Conservation (phyloP, 441 rosid genomes). For the Kokia cookei region DNA sequence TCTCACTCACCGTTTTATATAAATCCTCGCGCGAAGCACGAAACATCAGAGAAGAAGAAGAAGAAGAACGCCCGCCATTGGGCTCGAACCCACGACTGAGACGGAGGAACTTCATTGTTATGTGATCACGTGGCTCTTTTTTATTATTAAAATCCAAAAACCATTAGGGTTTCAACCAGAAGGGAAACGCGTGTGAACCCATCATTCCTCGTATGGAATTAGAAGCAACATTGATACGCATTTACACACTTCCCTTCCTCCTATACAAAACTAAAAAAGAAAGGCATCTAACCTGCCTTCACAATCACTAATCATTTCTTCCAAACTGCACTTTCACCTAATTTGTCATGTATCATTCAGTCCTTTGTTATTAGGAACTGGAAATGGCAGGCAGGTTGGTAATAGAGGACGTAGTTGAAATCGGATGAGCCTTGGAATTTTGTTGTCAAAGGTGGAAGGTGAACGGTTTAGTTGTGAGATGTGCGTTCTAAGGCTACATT, state of each 20-base stretch:
- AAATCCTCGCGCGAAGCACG: too few relatives aligned
- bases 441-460: constrained; percentile 31
- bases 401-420: constrained; percentile 20
- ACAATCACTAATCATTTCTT: neutral
- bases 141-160: too few relatives aligned
- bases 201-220: neutral
- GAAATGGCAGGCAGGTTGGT: too few relatives aligned
- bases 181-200: too few relatives aligned
- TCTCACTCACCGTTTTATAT: neutral
- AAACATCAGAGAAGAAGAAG: too few relatives aligned
- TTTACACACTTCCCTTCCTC: neutral
- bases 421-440: constrained; percentile 29
- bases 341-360: constrained; percentile 1
- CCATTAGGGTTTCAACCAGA: too few relatives aligned
- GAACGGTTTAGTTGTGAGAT: constrained; percentile 37
- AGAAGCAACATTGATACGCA: neutral
- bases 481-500: constrained; percentile 59
- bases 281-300: neutral
- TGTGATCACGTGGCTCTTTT: too few relatives aligned
- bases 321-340: neutral
- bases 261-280: neutral
- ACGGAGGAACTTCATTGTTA: neutral
- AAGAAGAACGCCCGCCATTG: neutral
- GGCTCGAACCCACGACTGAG: neutral
- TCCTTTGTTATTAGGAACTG: neutral